These are phyloP conservation scores for Kuraishia hungarica DNA, from an alignment of 805 yeast genomes.

Conservation along the genomic window DNA sequence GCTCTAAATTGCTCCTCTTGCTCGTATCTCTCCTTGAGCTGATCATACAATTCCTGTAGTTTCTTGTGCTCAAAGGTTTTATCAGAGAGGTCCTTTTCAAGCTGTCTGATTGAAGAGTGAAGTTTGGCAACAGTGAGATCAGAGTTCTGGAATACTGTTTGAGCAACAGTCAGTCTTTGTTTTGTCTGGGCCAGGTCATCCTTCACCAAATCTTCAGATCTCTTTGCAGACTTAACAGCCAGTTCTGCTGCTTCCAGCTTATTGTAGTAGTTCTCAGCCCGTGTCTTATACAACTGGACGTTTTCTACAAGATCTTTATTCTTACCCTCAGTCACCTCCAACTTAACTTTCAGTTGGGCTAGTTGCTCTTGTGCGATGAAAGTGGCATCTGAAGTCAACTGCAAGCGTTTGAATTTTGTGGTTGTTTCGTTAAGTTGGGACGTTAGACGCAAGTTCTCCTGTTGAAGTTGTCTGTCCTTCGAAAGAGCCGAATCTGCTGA, in stretches of 20 bases:
- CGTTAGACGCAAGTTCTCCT: constrained; percentile 24
- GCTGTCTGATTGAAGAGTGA: constrained; percentile 37
- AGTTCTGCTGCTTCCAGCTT: constrained; percentile 76
- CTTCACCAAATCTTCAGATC: constrained; percentile 47
- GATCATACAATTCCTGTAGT: constrained; percentile 35
- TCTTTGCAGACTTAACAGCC: constrained; percentile 52
- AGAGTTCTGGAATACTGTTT: constrained; percentile 44
- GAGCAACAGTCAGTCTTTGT: constrained; percentile 34
- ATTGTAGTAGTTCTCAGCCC: constrained; percentile 67
- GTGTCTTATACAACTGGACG: constrained; percentile 52
- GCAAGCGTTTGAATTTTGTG: constrained; percentile 23
- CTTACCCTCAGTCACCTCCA: constrained; percentile 48
- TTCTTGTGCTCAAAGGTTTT: constrained; percentile 46
- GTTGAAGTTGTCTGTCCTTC: constrained; percentile 31
- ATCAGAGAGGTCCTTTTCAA: constrained; percentile 50
- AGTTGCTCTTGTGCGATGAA: constrained; percentile 25
- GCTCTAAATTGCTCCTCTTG: constrained; percentile 30
- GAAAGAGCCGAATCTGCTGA: constrained; percentile 27
- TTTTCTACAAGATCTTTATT: constrained; percentile 46
- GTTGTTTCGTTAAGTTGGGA: constrained; percentile 25
- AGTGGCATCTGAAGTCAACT: constrained; percentile 15
- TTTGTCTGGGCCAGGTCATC: constrained; percentile 46
- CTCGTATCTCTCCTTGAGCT: constrained; percentile 43
- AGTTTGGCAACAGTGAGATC: constrained; percentile 46
- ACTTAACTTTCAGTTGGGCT: constrained; percentile 42